Percentiles rank a stretch among this genome's conserved stretches.
These are phyloP conservation scores for Tulasnella sp. DNA, from an alignment of 768 basidiomycete genomes.

Conservation along the genomic window DNA sequence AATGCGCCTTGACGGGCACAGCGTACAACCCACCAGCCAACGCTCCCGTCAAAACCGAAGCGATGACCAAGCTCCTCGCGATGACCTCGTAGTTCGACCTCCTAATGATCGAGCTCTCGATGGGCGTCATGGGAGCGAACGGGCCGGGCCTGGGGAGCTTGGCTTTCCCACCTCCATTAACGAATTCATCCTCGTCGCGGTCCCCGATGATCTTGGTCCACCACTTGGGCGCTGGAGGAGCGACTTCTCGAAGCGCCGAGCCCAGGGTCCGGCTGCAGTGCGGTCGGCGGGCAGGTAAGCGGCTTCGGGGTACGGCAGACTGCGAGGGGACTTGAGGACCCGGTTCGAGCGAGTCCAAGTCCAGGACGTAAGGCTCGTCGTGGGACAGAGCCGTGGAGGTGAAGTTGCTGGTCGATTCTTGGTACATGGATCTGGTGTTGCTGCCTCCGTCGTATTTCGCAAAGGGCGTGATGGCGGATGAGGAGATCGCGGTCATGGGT, in stretches of 20 bases:
- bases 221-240: neutral
- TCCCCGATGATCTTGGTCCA: neutral
- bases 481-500: neutral
- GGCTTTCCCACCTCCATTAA: neutral
- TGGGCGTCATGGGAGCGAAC: conserved; percentile 14
- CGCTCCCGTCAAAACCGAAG: neutral
- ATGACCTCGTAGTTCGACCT: conserved; percentile 21
- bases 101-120: conserved; percentile 20
- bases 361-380: neutral
- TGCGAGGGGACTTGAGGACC: neutral
- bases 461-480: neutral
- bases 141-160: neutral
- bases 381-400: neutral
- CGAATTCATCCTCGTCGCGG: conserved; percentile 1
- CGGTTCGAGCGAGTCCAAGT: neutral
- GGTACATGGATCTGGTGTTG: neutral
- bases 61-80: neutral
- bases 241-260: neutral
- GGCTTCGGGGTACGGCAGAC: neutral
- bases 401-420: neutral
- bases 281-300: neutral
- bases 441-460: neutral
- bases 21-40: neutral
- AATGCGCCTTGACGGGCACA: conserved; percentile 3
- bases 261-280: conserved; percentile 5